These are phyloP conservation scores for Gloeopeniophorella convolvens DNA, from an alignment of 768 basidiomycete genomes.

Conservation along the genomic window DNA sequence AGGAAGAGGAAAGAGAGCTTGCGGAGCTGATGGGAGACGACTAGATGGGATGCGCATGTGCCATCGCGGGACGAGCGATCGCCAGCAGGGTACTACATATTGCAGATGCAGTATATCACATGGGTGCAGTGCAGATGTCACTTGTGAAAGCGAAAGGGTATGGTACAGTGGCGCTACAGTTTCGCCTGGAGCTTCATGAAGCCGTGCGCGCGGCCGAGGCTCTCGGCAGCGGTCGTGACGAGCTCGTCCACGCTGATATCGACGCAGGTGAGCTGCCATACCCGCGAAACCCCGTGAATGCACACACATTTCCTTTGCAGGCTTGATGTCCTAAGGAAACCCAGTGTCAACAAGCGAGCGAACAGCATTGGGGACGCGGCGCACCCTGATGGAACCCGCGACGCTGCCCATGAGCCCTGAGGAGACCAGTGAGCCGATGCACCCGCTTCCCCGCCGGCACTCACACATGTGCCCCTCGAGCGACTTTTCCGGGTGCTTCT, in stretches of 20 bases:
- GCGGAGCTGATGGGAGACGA: conserved; percentile 62
- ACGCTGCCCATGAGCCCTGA: conserved; percentile 77
- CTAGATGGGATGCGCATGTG: not conserved
- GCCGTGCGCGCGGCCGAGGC: conserved; percentile 40
- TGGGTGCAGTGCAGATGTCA: no score
- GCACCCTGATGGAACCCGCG: conserved; percentile 56
- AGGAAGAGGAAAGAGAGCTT: conserved; percentile 86
- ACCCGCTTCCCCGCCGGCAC: conserved; percentile 19
- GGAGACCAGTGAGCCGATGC: not conserved
- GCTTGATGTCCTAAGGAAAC: conserved; percentile 58
- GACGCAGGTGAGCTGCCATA: conserved; percentile 11
- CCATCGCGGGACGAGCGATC: no score
- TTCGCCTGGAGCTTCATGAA: conserved; percentile 43
- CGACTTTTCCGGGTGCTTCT: conserved; percentile 60
- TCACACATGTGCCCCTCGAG: conserved; percentile 54
- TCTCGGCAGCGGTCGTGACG: conserved; percentile 59
- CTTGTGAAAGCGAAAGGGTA: not conserved
- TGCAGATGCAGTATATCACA: no score
- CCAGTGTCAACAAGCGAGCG: conserved; percentile 4
- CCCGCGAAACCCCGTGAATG: not conserved
- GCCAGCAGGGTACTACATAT: no score
- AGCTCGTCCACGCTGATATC: conserved; percentile 69
- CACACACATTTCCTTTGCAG: conserved; percentile 79
- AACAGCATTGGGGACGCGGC: not conserved
- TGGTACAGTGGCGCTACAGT: conserved; percentile 36